phyloP scores from a whole-genome alignment of 495 filamentous ascomycete species.

The Stereocaulon alpinum region DNA sequence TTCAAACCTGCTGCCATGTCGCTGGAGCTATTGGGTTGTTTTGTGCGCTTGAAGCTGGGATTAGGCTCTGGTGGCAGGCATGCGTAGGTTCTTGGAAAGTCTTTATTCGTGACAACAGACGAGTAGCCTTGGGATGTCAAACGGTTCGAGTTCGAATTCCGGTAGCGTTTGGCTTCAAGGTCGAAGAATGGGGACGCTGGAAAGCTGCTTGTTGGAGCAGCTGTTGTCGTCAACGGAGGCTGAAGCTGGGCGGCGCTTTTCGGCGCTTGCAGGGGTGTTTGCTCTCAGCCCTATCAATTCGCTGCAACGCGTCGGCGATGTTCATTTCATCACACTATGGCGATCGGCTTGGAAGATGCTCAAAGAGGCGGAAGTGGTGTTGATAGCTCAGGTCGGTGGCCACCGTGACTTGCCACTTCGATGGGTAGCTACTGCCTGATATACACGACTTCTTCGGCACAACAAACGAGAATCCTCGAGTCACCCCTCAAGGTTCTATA shows the following conservation, averaged over 20 bases:
- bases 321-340: not conserved
- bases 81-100: not conserved
- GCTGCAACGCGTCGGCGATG: not conserved
- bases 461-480: not conserved
- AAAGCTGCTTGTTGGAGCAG: not conserved
- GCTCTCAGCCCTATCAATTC: not conserved
- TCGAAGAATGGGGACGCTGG: no score
- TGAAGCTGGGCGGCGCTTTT: not conserved
- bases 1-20: constrained; percentile 87
- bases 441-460: no score
- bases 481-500: no score
- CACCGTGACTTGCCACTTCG: not conserved
- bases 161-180: not conserved
- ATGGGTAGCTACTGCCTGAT: not conserved
- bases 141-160: not conserved
- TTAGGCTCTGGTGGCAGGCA: constrained; percentile 2
- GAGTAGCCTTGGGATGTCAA: not conserved
- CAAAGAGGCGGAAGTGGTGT: not conserved
- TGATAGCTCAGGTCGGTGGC: not conserved
- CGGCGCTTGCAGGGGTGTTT: not conserved
- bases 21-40: constrained; percentile 34
- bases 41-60: constrained; percentile 2
- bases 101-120: not conserved
- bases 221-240: not conserved
- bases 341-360: not conserved